These are phyloP conservation scores for Curvularia lunata DNA, from an alignment of 2,329 filamentous ascomycete genomes.

Conservation along the genomic window DNA sequence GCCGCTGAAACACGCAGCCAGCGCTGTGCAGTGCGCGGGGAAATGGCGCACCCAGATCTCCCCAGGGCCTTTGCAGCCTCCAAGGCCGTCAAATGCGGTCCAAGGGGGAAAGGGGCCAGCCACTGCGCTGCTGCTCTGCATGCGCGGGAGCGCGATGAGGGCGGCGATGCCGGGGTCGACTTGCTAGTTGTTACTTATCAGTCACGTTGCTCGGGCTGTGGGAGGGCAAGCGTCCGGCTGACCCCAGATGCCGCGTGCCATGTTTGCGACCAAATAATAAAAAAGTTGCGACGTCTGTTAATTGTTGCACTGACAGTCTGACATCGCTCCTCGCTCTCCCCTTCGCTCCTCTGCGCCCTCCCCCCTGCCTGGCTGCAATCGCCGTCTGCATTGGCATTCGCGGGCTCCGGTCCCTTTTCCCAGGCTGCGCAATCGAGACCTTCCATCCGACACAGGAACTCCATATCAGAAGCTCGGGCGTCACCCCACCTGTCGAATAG, in stretches of 20 bases:
- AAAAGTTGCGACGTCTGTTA: conserved; percentile 24
- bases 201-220: conserved; percentile 29
- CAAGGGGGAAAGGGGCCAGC: conserved; percentile 17
- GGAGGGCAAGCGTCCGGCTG: conserved; percentile 25
- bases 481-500: conserved; percentile 28
- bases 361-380: conserved; percentile 4
- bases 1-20: conserved; percentile 25
- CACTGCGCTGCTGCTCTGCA: too few species aligned
- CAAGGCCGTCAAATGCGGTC: conserved; percentile 12
- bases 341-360: conserved; percentile 4
- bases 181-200: conserved; percentile 25
- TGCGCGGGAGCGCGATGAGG: conserved; percentile 22
- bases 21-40: conserved; percentile 12
- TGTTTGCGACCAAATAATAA: conserved; percentile 29
- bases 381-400: conserved; percentile 19
- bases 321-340: conserved; percentile 1
- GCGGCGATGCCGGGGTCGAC: conserved; percentile 17
- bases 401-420: conserved; percentile 16
- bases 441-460: conserved; percentile 23
- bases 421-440: conserved; percentile 22
- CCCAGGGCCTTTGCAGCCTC: conserved; percentile 14
- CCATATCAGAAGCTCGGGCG: conserved; percentile 31
- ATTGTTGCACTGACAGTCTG: conserved; percentile 20
- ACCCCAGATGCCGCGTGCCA: conserved; percentile 32
- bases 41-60: conserved; percentile 14